Base-by-base conservation (phyloP, 139 green algal species). In the Chloropicon primus region DNA sequence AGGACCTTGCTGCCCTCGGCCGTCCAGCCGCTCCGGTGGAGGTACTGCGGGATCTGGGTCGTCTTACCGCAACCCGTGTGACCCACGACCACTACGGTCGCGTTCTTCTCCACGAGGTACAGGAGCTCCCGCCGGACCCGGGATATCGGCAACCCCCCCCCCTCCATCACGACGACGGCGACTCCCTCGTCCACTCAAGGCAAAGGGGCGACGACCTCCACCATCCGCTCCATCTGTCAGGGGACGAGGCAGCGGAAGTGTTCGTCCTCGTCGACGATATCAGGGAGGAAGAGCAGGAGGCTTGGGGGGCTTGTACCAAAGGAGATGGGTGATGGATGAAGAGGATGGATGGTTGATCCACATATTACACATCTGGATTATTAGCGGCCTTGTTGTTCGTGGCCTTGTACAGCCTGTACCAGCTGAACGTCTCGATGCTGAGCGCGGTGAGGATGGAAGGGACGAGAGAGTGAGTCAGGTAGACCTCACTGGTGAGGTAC, bases 21-120 rank as follows among this genome's bases (percentile, higher is more conserved):
- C 72, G 74, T 90, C 88, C 53, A 85, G 22, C 41, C 82, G 77
- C 74, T 79, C 75, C 26, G 73, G 25, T 22, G 2, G 1, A 24
- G 23, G 71, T 0, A 26, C 73, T 73, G 25, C 10, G 23, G 17
- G 27, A 79, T 72, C 41, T 62, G 41, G 21, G 22, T 62, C 21
- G 26, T 73, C 22, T 41, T 29, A 73, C 72, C 27, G n/a, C 3
- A 5, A 78, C 41, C 25, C 28, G 75, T 74, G 53, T 81, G 24
- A 23, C 74, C 77, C 5, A 75, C 75, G 1, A 88, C 90, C 0
- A 97, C 82, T 1, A 97, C 78, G 0, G 81, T 87, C 1, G 87
- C 82, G 75, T 94, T 90, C 0, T 79, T 74, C 74, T 97, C 91
- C 0, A 96, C 81, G 21, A 93, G 81, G 72, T 93, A 94, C 26